These are phyloP conservation scores for Leishmania martiniquensis DNA, from an alignment of 208 protist species.

Conservation along the genomic window DNA sequence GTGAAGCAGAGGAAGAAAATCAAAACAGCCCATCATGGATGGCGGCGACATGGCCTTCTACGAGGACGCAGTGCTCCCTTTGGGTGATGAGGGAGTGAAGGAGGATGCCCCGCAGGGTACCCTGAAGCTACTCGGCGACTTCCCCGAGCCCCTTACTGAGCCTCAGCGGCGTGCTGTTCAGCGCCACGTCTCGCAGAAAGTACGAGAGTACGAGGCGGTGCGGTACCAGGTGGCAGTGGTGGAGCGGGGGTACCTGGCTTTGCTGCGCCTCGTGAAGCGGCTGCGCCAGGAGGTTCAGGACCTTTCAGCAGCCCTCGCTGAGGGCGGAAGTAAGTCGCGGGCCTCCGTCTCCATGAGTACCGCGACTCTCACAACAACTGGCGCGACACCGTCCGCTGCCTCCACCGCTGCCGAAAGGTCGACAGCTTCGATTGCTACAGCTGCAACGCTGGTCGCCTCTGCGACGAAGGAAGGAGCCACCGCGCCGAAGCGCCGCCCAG, in stretches of 20 bases:
- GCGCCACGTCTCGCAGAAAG: constrained; percentile 38
- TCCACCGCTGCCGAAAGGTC: neutral
- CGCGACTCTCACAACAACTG: neutral
- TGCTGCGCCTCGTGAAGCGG: constrained; percentile 48
- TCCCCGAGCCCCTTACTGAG: constrained; percentile 68
- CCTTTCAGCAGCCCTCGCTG: constrained; percentile 31
- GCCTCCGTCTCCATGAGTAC: neutral
- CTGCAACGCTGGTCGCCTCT: neutral
- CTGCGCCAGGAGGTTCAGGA: constrained; percentile 41
- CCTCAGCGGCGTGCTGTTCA: constrained; percentile 48
- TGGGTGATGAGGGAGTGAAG: constrained; percentile 4
- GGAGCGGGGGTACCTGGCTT: constrained; percentile 45
- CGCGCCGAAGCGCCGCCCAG: constrained; percentile 22
- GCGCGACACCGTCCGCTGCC: neutral
- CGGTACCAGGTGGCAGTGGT: constrained; percentile 40
- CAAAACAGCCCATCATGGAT: constrained; percentile 6
- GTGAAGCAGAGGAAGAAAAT: neutral
- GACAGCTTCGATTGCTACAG: neutral
- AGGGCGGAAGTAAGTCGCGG: neutral
- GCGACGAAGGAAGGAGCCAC: constrained; percentile 16
- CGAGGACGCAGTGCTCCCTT: constrained; percentile 11
- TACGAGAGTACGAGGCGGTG: constrained; percentile 50
- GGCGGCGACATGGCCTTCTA: constrained; percentile 12
- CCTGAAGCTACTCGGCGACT: constrained; percentile 52
- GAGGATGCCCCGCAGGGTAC: constrained; percentile 26